Base-by-base conservation (phyloP, 1,139 yeast species). In the Kurtzmaniella quercitrusa region DNA sequence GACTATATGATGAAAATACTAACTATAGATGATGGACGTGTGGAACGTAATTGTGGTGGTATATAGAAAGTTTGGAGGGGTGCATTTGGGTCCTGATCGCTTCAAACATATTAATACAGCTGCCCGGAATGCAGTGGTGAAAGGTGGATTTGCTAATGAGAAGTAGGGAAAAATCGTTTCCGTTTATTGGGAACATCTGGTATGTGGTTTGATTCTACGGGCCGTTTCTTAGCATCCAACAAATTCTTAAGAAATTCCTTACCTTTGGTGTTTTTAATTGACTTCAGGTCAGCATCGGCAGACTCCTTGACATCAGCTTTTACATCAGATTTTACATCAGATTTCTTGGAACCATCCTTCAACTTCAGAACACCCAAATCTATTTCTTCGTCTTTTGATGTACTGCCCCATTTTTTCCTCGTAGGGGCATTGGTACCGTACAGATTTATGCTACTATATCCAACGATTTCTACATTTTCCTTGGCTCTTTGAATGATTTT, bases 61-160 rank as follows among this genome's bases (percentile, higher is more conserved):
- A 8, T 79, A 88, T 36, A 66, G 99, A 50, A 93, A 98, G 97
- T 94, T 79, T 60, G 97, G 96, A 17, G 99, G 99, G 6, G 75
- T 77, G 0, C 95, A 85, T 50, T 65, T 93, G 25, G 98, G 98
- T 0, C 94, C 98, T 0, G 97, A 89, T 59, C 68, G 97, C 49
- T 93, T 93, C 69, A 90, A 87, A 57, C 98, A 93, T 60, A 94
- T 93, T 48, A 93, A 91, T 56, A 75, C 91, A 2, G 81, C 89
- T 1, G 94, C 98, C 0, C 70, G 98, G 55, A 94, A 90, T 44
- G 96, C 90, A 0, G 73, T 93, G 1, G 65, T 84, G 1, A 74
- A 68, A 45, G 95, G 89, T 1, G 81, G 79, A 0, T 79, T 82
- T 42, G 42, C 15, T 42, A 46, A 18, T 21, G 44, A 46, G 48